Conservation (phyloP, 2,329 filamentous ascomycete species). For the Zymoseptoria ardabiliae region DNA sequence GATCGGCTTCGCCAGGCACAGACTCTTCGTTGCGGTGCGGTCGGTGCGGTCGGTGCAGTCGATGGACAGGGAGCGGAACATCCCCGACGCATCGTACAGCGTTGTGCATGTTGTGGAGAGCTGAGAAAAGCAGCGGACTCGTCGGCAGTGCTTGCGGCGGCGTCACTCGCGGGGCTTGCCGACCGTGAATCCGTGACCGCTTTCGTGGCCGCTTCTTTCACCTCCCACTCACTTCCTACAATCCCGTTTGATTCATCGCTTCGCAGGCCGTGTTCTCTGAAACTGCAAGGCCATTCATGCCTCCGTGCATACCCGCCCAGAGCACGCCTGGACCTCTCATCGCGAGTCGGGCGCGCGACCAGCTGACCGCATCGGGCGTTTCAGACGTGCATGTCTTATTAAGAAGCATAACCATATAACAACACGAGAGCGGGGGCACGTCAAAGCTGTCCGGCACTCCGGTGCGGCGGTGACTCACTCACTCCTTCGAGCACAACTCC, state of each 20-base stretch:
- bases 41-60: no score
- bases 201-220: no score
- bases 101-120: neutral
- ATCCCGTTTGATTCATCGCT: neutral
- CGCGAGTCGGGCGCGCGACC: neutral
- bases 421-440: neutral
- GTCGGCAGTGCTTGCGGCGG: neutral
- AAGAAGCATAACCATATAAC: neutral
- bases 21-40: neutral
- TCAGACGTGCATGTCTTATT: neutral
- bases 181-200: no score
- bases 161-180: no score
- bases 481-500: neutral
- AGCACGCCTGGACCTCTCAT: neutral
- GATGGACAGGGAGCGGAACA: neutral
- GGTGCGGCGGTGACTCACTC: conserved; percentile 13
- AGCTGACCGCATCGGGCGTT: neutral
- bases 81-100: neutral
- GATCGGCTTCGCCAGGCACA: no score
- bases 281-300: neutral
- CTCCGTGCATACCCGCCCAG: neutral
- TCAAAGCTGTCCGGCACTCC: neutral
- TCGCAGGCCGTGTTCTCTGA: neutral
- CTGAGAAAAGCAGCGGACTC: neutral
- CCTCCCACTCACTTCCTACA: no score